A percentile compares a stretch with the other conserved stretches of the same genome.
These are phyloP conservation scores for Byssochlamys sp. DNA, from an alignment of 2,329 filamentous ascomycete genomes.

Conservation along the genomic window DNA sequence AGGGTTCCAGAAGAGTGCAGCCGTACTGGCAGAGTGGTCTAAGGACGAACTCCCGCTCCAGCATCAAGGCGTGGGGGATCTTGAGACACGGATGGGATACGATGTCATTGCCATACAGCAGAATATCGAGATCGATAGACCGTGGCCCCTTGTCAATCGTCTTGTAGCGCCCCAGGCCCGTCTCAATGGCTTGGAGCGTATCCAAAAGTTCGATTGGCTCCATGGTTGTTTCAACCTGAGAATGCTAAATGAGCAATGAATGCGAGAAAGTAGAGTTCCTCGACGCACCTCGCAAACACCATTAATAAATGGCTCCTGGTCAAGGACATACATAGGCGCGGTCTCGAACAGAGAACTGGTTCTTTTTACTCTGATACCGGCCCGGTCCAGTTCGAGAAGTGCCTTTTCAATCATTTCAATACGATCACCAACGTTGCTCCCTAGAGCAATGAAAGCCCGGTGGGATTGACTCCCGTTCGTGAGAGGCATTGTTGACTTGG, in stretches of 20 bases:
- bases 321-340: conserved; percentile 87
- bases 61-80: conserved; percentile 74
- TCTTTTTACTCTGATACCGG: conserved; percentile 62
- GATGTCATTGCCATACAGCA: conserved; percentile 63
- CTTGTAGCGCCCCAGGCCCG: conserved; percentile 67
- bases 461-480: conserved; percentile 15
- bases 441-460: conserved; percentile 71
- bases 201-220: conserved; percentile 68
- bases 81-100: conserved; percentile 64
- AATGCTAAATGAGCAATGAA: neutral
- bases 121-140: conserved; percentile 87
- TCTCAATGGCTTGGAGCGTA: conserved; percentile 74
- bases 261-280: conserved; percentile 1
- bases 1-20: neutral
- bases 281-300: conserved; percentile 74
- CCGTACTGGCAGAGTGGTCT: conserved; percentile 58
- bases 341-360: conserved; percentile 93
- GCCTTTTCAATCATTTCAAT: conserved; percentile 76
- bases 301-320: conserved; percentile 83
- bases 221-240: conserved; percentile 68
- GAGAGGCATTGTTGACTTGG: conserved; percentile 11
- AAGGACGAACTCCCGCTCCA: conserved; percentile 88
- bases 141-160: conserved; percentile 85
- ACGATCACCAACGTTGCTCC: conserved; percentile 84
- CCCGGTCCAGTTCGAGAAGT: conserved; percentile 63